phyloP scores from a whole-genome alignment of 139 green algal species.

The Micractinium conductrix region DNA sequence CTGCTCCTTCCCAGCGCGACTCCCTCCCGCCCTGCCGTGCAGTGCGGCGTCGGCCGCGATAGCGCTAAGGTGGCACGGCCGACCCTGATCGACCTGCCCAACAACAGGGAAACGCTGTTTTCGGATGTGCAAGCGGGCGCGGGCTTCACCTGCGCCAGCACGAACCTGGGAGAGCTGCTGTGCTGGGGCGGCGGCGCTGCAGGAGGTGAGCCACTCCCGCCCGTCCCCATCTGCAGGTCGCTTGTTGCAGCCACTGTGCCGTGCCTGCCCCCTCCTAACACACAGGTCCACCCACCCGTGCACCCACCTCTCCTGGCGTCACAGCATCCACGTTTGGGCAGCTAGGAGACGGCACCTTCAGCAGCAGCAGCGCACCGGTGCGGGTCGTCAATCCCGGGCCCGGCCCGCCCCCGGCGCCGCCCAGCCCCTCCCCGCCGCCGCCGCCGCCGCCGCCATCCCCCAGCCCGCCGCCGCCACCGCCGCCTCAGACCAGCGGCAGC shows the following conservation, averaged over 20 bases:
- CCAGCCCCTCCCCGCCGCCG: neutral
- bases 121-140: neutral
- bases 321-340: neutral
- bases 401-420: no score
- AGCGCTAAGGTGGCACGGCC: neutral
- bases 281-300: no score
- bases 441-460: no score
- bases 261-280: neutral
- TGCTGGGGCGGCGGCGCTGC: neutral
- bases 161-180: neutral
- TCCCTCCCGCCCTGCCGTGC: neutral
- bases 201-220: no score
- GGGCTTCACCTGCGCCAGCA: neutral
- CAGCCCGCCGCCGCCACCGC: no score
- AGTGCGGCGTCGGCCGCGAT: neutral
- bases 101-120: neutral
- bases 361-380: neutral
- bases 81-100: neutral
- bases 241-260: neutral
- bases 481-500: neutral
- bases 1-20: neutral
- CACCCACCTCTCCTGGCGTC: no score
- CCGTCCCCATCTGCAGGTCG: neutral
- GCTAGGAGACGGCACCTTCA: neutral
- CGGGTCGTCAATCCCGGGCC: neutral